Evolutionary conservation across 2,329 filamentous ascomycete species (phyloP).

Genomic region (Cladosporium sp.): DNA sequence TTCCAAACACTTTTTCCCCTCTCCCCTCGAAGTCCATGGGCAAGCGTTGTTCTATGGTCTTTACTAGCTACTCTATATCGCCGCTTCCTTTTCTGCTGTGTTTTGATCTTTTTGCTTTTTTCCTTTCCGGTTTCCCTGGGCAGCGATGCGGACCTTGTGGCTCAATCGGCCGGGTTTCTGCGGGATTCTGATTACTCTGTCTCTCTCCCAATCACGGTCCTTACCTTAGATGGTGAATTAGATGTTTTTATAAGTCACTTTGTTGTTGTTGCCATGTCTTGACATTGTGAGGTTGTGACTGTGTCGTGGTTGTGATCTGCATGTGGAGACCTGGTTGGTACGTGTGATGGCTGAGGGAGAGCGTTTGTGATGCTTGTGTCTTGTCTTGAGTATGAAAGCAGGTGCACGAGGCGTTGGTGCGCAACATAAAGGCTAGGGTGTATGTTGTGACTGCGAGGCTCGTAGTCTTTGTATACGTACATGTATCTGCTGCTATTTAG

Average conservation of each 20-base stretch:
- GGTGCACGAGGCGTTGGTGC: no score
- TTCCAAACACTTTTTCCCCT: background rate
- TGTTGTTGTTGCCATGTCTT: background rate
- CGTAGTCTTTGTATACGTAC: no score
- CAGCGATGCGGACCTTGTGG: slow-evolving; percentile 16
- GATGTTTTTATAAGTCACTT: background rate
- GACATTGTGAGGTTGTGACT: background rate
- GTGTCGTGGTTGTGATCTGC: background rate
- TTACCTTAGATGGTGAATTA: slow-evolving; percentile 6
- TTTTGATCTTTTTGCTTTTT: background rate
- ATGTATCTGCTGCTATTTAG: no score
- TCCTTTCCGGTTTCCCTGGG: background rate
- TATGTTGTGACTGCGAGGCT: no score
- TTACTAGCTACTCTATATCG: background rate
- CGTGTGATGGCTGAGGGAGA: background rate
- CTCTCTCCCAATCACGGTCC: slow-evolving; percentile 6
- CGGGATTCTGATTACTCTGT: slow-evolving; percentile 10
- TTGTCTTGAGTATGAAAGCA: background rate
- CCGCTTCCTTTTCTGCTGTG: background rate
- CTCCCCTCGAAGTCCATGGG: background rate
- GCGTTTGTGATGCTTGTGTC: background rate
- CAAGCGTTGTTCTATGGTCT: slow-evolving; percentile 6
- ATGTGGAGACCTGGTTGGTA: background rate
- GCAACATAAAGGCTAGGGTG: no score
- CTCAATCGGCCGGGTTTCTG: slow-evolving; percentile 19